These are phyloP conservation scores for Hygrophorus russula DNA, from an alignment of 768 basidiomycete species.

Conservation along the genomic window DNA sequence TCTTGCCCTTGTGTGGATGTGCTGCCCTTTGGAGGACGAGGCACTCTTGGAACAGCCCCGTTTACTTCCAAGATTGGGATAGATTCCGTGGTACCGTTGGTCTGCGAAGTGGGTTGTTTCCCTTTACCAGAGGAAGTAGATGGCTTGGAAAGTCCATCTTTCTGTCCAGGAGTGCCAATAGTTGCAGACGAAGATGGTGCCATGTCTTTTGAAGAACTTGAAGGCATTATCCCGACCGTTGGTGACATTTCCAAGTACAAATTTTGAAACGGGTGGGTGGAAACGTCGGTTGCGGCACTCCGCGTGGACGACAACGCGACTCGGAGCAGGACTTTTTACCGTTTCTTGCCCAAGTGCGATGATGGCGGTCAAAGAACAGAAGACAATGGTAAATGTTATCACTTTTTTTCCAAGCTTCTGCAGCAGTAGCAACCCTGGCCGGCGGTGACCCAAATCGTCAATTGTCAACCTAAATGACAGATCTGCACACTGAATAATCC, in stretches of 20 bases:
- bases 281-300: too few relatives aligned
- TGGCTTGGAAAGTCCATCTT: neutral
- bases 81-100: too few relatives aligned
- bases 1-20: slow-evolving; percentile 14
- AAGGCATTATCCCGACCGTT: neutral
- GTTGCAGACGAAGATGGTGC: neutral
- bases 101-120: neutral
- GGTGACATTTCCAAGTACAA: neutral
- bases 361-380: slow-evolving; percentile 1
- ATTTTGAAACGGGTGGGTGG: too few relatives aligned
- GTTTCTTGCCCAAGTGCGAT: too few relatives aligned
- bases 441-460: too few relatives aligned
- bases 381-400: neutral
- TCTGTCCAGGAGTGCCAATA: neutral
- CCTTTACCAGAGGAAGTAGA: neutral
- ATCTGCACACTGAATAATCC: too few relatives aligned
- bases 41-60: slow-evolving; percentile 14
- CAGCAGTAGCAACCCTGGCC: neutral
- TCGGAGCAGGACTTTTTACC: too few relatives aligned
- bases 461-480: too few relatives aligned
- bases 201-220: neutral
- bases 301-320: too few relatives aligned
- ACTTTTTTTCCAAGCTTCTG: slow-evolving; percentile 28
- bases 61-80: too few relatives aligned
- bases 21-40: slow-evolving; percentile 7